phyloP scores from a whole-genome alignment of 2,329 filamentous ascomycete species.

The Rutstroemia sp. region DNA sequence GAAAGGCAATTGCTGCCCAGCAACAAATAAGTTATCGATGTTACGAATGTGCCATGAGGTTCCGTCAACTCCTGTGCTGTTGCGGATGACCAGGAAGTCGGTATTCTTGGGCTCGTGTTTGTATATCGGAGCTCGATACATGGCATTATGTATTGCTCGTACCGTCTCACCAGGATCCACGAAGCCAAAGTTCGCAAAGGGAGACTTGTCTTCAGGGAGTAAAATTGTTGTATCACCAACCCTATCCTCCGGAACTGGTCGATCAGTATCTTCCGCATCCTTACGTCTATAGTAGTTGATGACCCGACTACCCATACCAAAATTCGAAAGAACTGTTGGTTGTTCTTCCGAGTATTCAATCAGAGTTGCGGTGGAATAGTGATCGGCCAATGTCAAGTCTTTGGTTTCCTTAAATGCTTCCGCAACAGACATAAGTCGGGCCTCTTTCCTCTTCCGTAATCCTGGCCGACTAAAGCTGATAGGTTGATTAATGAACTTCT shows the following conservation, averaged over 20 bases:
- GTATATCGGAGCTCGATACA: constrained; percentile 93
- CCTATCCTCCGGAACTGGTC: constrained; percentile 46
- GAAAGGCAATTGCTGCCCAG: constrained; percentile 88
- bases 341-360: constrained; percentile 96
- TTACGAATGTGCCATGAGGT: constrained; percentile 77
- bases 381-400: constrained; percentile 75
- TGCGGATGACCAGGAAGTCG: constrained; percentile 84
- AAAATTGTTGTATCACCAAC: constrained; percentile 85
- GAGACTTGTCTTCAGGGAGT: constrained; percentile 88
- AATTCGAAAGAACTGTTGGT: constrained; percentile 86
- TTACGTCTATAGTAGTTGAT: constrained; percentile 95
- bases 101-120: constrained; percentile 69
- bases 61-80: constrained; percentile 69
- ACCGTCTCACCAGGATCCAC: constrained; percentile 88
- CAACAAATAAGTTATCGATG: constrained; percentile 83
- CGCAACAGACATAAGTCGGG: constrained; percentile 70
- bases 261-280: constrained; percentile 48
- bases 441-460: constrained; percentile 71
- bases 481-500: constrained; percentile 56
- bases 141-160: constrained; percentile 85
- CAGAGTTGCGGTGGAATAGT: constrained; percentile 75
- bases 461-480: constrained; percentile 68
- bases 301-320: constrained; percentile 92
- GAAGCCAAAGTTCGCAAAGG: constrained; percentile 90
- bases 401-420: constrained; percentile 74